Base-by-base conservation (phyloP, 108 stramenopile genomes). In the Phaeodactylum tricornutum region DNA sequence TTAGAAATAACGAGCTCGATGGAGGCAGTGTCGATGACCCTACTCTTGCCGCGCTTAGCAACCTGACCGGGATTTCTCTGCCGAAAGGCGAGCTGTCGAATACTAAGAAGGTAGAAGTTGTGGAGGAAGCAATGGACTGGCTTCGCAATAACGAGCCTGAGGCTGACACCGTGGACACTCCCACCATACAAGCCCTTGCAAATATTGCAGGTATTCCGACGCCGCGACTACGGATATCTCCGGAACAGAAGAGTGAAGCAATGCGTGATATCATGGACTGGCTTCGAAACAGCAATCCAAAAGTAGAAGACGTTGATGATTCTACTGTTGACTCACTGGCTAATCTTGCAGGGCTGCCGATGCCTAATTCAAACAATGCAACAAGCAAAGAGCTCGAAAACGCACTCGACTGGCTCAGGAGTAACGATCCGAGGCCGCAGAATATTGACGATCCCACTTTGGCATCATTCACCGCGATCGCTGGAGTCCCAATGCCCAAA, bases 41-140 rank as follows among this genome's bases (percentile, higher is more conserved):
- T 14, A 34, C 26, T 6, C 8, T 55, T 6, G 6, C 26, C 2
- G 43, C 53, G 6, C 41, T 55, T 3, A 26, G 41, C 12, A 43
- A 26, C 6, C 11, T 55, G n/a, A 42, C 53, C 2, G 40, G 41
- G 1, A 3, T 41, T 2, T 16, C 19, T 9, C 17, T 55, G 26
- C 53, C 53, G 11, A 19, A 4, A 9, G 2, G 25, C 6, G 16
- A 31, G 2, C 28, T 55, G 15, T 29, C 53, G 7, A 6, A 17
- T 9, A 14, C 16, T 41, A 9, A 55, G 2, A 20, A 27, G 6
- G 19, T 16, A 14, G 20, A 50, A 12, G 63, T 58, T 16, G 46
- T 71, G n/a, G 59, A 65, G 6, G 39, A 39, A 44, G 45, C 58
- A 26, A 28, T 71, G 19, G 43, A 64, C 25, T 71, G 62, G 63